Base-by-base conservation (phyloP, 1,139 yeast species). In the Candida smagusa region DNA sequence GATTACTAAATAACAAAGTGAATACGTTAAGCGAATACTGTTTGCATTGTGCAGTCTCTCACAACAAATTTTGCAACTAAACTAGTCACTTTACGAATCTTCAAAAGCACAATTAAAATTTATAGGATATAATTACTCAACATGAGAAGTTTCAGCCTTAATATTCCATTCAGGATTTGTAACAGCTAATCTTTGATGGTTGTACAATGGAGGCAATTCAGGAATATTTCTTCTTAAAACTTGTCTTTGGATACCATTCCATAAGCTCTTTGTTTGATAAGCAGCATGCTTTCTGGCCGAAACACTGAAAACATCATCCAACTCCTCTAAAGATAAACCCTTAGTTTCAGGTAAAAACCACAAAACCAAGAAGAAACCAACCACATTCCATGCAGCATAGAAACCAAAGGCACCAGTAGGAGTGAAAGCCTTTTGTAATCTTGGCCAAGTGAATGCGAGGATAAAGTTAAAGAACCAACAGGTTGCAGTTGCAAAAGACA, bases 361-460 rank as follows among this genome's bases (percentile, higher is more conserved):
- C 42, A 80, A 63, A 2, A 81, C 87, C 55, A 81, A 50, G 63
- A 81, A 77, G 66, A 80, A 84, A 0, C 92, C 94, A 38, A 83
- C 68, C 38, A 84, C 53, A 56, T 87, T 87, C 92, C 95, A 84
- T 9, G 84, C 95, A 1, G 95, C 95, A 53, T 86, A 87, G 74
- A 81, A 87, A 9, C 92, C 88, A 58, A 88, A 88, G 2, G 95
- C 95, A 57, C 96, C 96, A 45, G 82, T 85, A 3, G 87, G 74
- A 35, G 76, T 78, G 63, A 87, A 80, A 0, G 84, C 80, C 36
- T 64, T 73, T 43, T 74, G 62, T 54, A 87, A 63, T 30, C 86
- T 68, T 29, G 95, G 95, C 92, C 94, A 87, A 2, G 95, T 83
- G 45, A 86, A 73, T 9, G 95, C 85, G 43, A 88, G 72, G 34